A percentile compares a stretch with the other conserved stretches of the same genome.
Conservation (phyloP, 371 early-diverging fungal species). For the Smittium culicis region DNA sequence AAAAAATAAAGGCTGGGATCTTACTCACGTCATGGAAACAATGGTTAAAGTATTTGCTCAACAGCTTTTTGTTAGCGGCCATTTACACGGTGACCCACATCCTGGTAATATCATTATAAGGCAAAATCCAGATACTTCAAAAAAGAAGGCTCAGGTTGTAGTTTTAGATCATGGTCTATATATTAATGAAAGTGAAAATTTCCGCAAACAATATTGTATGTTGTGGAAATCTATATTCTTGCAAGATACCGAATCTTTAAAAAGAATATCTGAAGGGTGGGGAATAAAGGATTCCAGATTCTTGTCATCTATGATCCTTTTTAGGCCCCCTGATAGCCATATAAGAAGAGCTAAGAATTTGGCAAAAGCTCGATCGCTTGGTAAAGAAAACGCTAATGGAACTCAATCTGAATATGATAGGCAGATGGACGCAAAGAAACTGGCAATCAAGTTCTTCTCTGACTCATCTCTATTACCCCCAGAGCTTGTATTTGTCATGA, state of each 20-base stretch:
- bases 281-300: slow-evolving; percentile 69
- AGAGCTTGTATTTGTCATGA: slow-evolving; percentile 76
- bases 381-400: background rate
- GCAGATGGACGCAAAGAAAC: slow-evolving; percentile 56
- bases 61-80: slow-evolving; percentile 77
- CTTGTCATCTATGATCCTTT: slow-evolving; percentile 69
- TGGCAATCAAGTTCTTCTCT: slow-evolving; percentile 51
- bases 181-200: slow-evolving; percentile 52
- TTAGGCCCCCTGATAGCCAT: slow-evolving; percentile 50
- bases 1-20: slow-evolving; percentile 41
- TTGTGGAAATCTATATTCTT: slow-evolving; percentile 77
- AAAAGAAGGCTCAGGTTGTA: slow-evolving; percentile 36
- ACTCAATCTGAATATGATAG: slow-evolving; percentile 44
- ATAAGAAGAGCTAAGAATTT: background rate
- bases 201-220: slow-evolving; percentile 62
- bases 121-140: slow-evolving; percentile 35
- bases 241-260: slow-evolving; percentile 45
- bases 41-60: slow-evolving; percentile 72
- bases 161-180: slow-evolving; percentile 90
- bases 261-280: slow-evolving; percentile 54
- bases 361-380: slow-evolving; percentile 10
- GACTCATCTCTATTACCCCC: slow-evolving; percentile 60
- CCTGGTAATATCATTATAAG: slow-evolving; percentile 78
- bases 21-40: slow-evolving; percentile 50
- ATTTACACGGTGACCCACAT: slow-evolving; percentile 82